These are phyloP conservation scores for Chlamydomonas incerta DNA, from an alignment of 139 green algal genomes.

Conservation along the genomic window DNA sequence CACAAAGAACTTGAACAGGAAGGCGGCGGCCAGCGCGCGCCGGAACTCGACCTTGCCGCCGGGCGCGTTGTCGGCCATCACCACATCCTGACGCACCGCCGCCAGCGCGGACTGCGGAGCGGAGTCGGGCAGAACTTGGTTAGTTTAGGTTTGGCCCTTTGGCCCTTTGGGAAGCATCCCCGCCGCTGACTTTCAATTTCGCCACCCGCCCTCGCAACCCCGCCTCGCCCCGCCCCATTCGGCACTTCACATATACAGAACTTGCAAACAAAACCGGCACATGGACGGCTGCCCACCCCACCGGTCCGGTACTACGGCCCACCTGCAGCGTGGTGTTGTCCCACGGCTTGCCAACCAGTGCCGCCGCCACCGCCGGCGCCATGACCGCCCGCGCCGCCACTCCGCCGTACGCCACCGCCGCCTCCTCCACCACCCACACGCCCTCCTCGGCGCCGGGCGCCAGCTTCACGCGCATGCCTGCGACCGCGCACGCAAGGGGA, in stretches of 20 bases:
- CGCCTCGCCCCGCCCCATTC: too few species aligned
- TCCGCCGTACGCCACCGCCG: conserved; percentile 85
- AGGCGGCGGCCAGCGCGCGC: conserved; percentile 84
- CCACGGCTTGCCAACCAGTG: conserved; percentile 73
- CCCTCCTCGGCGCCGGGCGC: conserved; percentile 37
- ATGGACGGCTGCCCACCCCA: too few species aligned
- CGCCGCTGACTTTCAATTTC: too few species aligned
- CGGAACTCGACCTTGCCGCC: conserved; percentile 95
- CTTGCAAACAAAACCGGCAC: too few species aligned
- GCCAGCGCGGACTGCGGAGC: conserved; percentile 59
- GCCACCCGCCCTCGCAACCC: too few species aligned
- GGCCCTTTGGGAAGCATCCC: too few species aligned
- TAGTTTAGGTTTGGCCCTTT: too few species aligned
- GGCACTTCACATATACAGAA: too few species aligned
- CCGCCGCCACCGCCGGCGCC: conserved; percentile 60
- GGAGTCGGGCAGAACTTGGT: neutral
- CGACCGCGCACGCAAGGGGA: too few species aligned
- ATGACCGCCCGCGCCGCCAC: conserved; percentile 85
- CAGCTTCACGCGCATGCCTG: conserved; percentile 79
- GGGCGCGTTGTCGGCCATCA: conserved; percentile 77
- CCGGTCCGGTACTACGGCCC: too few species aligned
- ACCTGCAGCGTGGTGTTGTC: conserved; percentile 67
- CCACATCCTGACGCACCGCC: conserved; percentile 82
- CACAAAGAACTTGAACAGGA: conserved; percentile 97
- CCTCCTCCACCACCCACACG: conserved; percentile 75